These are phyloP conservation scores for Patellifolia procumbens DNA, from an alignment of 179 eudicot genomes.

Conservation along the genomic window DNA sequence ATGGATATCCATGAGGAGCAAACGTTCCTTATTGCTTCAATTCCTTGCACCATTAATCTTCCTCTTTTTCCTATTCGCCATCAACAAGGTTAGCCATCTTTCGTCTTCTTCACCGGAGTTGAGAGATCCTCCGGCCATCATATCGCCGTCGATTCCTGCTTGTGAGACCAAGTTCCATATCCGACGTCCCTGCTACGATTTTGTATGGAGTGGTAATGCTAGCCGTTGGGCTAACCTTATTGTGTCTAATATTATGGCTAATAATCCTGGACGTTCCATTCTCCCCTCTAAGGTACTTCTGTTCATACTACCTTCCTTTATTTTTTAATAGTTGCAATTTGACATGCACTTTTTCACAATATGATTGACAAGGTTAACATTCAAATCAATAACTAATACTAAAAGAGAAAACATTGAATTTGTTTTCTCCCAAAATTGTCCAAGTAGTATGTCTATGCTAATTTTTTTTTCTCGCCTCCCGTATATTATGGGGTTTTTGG, in stretches of 20 bases:
- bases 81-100: constrained; percentile 42
- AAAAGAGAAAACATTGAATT: no score
- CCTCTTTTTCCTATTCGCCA: constrained; percentile 60
- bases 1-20: constrained; percentile 54
- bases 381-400: no score
- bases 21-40: constrained; percentile 55
- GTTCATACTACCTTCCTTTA: no score
- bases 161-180: constrained; percentile 66
- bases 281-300: constrained; percentile 49
- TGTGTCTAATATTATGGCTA: constrained; percentile 52
- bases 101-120: constrained; percentile 33
- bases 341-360: no score
- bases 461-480: no score
- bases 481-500: no score
- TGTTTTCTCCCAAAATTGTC: no score
- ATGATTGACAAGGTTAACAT: no score
- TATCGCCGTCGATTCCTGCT: constrained; percentile 47
- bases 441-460: no score
- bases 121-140: constrained; percentile 35
- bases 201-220: constrained; percentile 69
- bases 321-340: no score
- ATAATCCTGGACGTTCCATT: constrained; percentile 76
- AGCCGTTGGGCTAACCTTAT: constrained; percentile 39
- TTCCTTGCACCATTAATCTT: constrained; percentile 66
- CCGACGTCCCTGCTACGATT: constrained; percentile 71